Conservation (phyloP, 805 yeast genomes). For the Zygosaccharomyces kombuchaensis region DNA sequence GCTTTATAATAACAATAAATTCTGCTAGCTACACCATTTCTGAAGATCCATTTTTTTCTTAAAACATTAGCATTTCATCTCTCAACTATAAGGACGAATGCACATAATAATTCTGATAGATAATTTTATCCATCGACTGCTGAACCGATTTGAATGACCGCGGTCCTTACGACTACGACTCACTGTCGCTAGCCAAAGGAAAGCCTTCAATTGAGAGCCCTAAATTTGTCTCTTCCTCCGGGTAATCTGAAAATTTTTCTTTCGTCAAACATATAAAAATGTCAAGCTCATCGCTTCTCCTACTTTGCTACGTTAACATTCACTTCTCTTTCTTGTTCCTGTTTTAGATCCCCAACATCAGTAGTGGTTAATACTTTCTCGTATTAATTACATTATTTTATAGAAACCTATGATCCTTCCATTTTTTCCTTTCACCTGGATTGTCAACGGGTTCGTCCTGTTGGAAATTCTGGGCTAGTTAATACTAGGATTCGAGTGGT, state of each 20-base stretch:
- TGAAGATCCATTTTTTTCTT: too few relatives aligned
- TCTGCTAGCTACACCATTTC: too few relatives aligned
- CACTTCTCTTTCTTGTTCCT: constrained; percentile 11
- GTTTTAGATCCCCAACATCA: constrained; percentile 35
- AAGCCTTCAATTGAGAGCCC: not conserved
- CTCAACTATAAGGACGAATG: too few relatives aligned
- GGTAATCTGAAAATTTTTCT: constrained; percentile 6
- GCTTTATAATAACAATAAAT: too few relatives aligned
- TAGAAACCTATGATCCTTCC: constrained; percentile 36
- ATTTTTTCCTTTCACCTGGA: constrained; percentile 24
- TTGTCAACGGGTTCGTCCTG: constrained; percentile 5
- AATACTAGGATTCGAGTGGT: constrained; percentile 34
- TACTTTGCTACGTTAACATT: not conserved
- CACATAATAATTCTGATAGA: too few relatives aligned
- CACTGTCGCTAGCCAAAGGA: not conserved
- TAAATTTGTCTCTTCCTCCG: not conserved
- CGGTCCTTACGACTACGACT: not conserved
- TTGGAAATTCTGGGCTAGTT: constrained; percentile 26
- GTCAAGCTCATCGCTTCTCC: not conserved
- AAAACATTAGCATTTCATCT: too few relatives aligned
- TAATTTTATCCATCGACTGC: too few relatives aligned
- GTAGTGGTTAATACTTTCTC: constrained; percentile 42
- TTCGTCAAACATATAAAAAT: not conserved
- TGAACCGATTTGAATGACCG: not conserved
- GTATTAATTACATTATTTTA: constrained; percentile 35